A percentile compares a stretch with the other conserved stretches of the same genome.
These are phyloP conservation scores for Fistulina hepatica DNA, from an alignment of 1,284 basidiomycete species.

Conservation along the genomic window DNA sequence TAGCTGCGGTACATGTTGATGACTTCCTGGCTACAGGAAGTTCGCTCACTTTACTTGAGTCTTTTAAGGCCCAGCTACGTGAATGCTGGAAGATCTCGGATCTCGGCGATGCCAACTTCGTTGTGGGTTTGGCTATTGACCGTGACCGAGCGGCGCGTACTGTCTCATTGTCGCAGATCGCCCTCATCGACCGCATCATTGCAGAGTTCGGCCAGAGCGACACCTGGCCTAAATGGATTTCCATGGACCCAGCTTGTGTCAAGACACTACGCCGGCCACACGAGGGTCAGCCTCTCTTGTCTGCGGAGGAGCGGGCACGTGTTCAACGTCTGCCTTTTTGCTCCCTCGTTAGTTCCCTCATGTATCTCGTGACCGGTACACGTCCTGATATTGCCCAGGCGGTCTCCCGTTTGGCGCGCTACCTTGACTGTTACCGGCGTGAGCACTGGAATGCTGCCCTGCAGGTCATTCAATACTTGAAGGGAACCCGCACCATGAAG, in stretches of 20 bases:
- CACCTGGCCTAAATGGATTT: constrained; percentile 20
- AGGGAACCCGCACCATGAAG: constrained; percentile 5
- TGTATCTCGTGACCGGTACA: constrained; percentile 21
- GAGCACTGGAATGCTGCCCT: constrained; percentile 18
- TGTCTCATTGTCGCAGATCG: constrained; percentile 12
- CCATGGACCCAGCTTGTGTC: constrained; percentile 25
- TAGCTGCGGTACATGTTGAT: constrained; percentile 5
- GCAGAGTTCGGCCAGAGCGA: constrained; percentile 24
- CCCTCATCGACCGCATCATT: constrained; percentile 21
- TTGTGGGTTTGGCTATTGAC: constrained; percentile 20
- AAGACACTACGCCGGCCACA: constrained; percentile 14
- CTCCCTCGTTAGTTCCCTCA: constrained; percentile 21
- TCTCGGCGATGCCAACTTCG: constrained; percentile 13
- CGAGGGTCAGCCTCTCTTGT: background rate
- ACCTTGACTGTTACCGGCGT: constrained; percentile 19
- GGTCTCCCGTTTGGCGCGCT: constrained; percentile 23
- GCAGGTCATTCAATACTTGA: constrained; percentile 9
- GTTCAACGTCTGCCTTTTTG: constrained; percentile 16
- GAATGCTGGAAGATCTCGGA: constrained; percentile 18
- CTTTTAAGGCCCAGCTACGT: constrained; percentile 9
- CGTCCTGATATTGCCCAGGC: constrained; percentile 24
- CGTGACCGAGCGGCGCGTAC: constrained; percentile 13
- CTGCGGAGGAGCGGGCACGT: constrained; percentile 7
- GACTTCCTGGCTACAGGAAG: constrained; percentile 5
- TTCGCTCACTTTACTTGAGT: constrained; percentile 6